Evolutionary conservation across 192 early-diverging fungal genomes (phyloP).

Genomic region (Funneliformis geosporum): DNA sequence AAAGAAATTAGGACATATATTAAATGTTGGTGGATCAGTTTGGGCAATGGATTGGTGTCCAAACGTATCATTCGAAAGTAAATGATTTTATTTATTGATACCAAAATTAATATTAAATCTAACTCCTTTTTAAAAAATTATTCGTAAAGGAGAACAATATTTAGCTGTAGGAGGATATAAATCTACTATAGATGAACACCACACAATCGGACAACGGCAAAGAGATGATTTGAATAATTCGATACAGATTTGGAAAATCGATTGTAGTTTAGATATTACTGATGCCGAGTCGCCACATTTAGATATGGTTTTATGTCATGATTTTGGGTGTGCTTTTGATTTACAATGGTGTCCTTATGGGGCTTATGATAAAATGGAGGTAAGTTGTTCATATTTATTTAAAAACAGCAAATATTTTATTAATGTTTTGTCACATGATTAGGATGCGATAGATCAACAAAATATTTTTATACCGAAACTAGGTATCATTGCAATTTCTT

Average conservation of each 20-base stretch:
- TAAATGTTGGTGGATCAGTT: constrained; percentile 42
- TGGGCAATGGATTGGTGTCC: constrained; percentile 45
- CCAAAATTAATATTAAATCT: neutral
- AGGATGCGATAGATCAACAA: neutral
- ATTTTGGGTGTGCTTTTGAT: constrained; percentile 37
- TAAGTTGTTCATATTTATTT: neutral
- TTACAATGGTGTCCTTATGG: constrained; percentile 52
- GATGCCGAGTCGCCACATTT: constrained; percentile 24
- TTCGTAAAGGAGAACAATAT: constrained; percentile 34
- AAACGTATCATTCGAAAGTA: constrained; percentile 26
- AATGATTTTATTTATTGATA: neutral
- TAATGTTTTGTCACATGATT: neutral
- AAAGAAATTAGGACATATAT: constrained; percentile 31
- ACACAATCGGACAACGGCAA: constrained; percentile 28
- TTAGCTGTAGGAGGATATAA: constrained; percentile 44
- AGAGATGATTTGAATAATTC: constrained; percentile 27
- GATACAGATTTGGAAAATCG: constrained; percentile 48
- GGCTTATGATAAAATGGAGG: constrained; percentile 34
- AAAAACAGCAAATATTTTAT: neutral
- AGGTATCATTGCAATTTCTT: constrained; percentile 40
- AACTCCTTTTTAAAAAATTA: neutral
- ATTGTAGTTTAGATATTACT: constrained; percentile 17
- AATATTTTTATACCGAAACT: constrained; percentile 31
- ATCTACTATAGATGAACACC: constrained; percentile 30
- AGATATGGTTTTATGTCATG: constrained; percentile 47